A percentile compares a stretch with the other conserved stretches of the same genome.
Conservation (phyloP, 2,329 filamentous ascomycete species). For the Albophoma yamanashiensis region DNA sequence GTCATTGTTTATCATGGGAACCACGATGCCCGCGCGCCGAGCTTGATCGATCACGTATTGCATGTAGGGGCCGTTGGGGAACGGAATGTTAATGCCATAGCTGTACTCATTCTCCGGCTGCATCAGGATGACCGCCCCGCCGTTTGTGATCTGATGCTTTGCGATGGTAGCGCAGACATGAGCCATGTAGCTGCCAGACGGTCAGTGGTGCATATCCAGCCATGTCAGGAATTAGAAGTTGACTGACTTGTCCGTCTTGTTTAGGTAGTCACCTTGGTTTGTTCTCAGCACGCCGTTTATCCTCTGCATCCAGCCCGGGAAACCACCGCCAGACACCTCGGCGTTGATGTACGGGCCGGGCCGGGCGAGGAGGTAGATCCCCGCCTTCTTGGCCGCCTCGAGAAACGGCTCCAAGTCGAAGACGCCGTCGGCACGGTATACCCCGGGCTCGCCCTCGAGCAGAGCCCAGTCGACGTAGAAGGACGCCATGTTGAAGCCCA, state of each 20-base stretch:
- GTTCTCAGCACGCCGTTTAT: conserved; percentile 56
- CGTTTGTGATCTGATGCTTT: conserved; percentile 70
- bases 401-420: conserved; percentile 69
- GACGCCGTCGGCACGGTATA: conserved; percentile 59
- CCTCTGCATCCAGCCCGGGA: conserved; percentile 69
- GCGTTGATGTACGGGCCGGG: conserved; percentile 73
- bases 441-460: conserved; percentile 60
- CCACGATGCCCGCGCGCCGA: conserved; percentile 55
- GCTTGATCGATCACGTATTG: conserved; percentile 60
- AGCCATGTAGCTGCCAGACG: conserved; percentile 39
- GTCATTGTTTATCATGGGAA: conserved; percentile 70
- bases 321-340: conserved; percentile 65
- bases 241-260: conserved; percentile 53
- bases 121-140: conserved; percentile 66
- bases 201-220: neutral
- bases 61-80: conserved; percentile 60
- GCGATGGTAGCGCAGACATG: conserved; percentile 58
- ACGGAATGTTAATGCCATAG: conserved; percentile 34
- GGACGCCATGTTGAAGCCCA: conserved; percentile 70
- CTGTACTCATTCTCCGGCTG: conserved; percentile 81
- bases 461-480: conserved; percentile 76
- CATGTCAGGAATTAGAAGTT: too few species aligned
- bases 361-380: conserved; percentile 65
- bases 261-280: conserved; percentile 47
- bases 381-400: conserved; percentile 59